Evolutionary conservation across 2,329 filamentous ascomycete species (phyloP).

Genomic region (Knufia fluminis): DNA sequence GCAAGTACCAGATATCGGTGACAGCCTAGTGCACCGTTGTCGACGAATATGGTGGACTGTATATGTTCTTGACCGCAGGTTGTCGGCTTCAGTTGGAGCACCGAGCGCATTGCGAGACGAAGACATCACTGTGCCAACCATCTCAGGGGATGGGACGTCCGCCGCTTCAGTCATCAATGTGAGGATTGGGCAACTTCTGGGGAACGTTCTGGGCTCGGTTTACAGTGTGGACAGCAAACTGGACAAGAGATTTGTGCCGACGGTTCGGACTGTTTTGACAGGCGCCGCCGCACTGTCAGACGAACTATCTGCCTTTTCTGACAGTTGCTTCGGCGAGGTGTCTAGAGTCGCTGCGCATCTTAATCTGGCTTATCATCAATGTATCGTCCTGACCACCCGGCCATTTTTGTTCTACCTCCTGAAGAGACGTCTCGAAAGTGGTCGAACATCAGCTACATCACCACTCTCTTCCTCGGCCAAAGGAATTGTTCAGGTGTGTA

Average conservation of each 20-base stretch:
- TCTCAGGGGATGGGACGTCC: slow-evolving; percentile 40
- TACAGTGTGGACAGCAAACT: too few species aligned
- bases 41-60: slow-evolving; percentile 47
- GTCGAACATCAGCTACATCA: slow-evolving; percentile 34
- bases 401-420: slow-evolving; percentile 1
- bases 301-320: slow-evolving; percentile 33
- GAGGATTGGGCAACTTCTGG: slow-evolving; percentile 11
- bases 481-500: slow-evolving; percentile 33
- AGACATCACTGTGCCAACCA: slow-evolving; percentile 40
- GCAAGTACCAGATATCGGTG: slow-evolving; percentile 35
- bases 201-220: too few species aligned
- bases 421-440: neutral
- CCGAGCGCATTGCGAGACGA: slow-evolving; percentile 43
- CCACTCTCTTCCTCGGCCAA: slow-evolving; percentile 30
- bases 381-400: slow-evolving; percentile 14
- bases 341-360: slow-evolving; percentile 35
- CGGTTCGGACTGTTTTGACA: slow-evolving; percentile 33
- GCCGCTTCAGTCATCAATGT: slow-evolving; percentile 38
- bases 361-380: slow-evolving; percentile 33
- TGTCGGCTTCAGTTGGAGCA: slow-evolving; percentile 46
- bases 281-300: slow-evolving; percentile 32
- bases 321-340: slow-evolving; percentile 30
- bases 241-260: slow-evolving; percentile 30
- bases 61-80: slow-evolving; percentile 45
- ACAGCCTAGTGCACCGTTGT: slow-evolving; percentile 36